Conservation (phyloP, 164 flowering plant genomes). For the Chloranthus sessilifolius region DNA sequence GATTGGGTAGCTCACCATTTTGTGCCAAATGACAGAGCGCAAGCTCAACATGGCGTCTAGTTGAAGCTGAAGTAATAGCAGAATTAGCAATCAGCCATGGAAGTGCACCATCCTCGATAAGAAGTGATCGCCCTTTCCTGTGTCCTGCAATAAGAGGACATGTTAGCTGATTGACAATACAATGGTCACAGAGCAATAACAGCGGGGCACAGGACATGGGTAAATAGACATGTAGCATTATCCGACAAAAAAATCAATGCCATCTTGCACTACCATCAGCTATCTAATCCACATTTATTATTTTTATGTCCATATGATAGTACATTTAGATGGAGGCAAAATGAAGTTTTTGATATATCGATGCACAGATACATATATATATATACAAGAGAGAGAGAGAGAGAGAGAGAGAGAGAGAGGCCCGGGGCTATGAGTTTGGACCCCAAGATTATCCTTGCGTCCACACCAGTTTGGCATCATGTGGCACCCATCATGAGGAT, state of each 20-base stretch:
- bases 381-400: no score
- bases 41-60: slow-evolving; percentile 81
- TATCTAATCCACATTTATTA: no score
- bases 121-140: slow-evolving; percentile 63
- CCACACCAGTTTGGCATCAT: no score
- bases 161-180: neutral
- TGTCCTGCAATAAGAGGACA: slow-evolving; percentile 39
- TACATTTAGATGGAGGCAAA: neutral
- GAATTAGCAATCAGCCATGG: slow-evolving; percentile 67
- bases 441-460: no score
- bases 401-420: no score
- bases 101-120: slow-evolving; percentile 69
- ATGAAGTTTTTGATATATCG: neutral
- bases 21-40: slow-evolving; percentile 92
- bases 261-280: neutral
- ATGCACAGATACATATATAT: no score
- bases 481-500: no score
- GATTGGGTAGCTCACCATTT: slow-evolving; percentile 44
- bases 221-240: neutral
- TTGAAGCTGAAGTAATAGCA: slow-evolving; percentile 39
- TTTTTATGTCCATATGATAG: no score
- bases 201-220: neutral
- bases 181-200: neutral
- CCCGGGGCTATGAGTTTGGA: no score
- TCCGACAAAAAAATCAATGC: neutral